Evolutionary conservation across 192 early-diverging fungal genomes (phyloP).

Genomic region (Coemansia sp.): DNA sequence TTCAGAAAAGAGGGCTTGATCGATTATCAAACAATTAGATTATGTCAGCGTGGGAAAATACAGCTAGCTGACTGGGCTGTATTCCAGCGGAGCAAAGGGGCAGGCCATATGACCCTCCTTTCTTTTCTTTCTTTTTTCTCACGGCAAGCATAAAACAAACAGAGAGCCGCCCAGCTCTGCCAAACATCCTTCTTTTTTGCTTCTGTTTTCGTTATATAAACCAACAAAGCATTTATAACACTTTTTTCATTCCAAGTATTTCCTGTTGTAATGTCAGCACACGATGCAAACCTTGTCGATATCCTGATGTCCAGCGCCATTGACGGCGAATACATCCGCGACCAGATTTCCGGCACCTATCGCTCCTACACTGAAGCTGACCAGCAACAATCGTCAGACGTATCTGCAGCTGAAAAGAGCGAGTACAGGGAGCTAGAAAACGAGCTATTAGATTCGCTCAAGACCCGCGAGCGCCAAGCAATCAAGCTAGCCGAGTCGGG

Average conservation of each 20-base stretch:
- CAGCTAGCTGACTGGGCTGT: background rate
- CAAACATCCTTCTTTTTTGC: background rate
- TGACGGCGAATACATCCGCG: constrained; percentile 46
- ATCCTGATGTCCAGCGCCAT: constrained; percentile 33
- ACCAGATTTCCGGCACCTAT: constrained; percentile 40
- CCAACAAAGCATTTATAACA: background rate
- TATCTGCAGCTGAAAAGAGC: background rate
- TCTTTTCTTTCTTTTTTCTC: background rate
- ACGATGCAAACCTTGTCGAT: constrained; percentile 40
- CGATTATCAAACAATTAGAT: background rate
- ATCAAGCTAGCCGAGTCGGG: constrained; percentile 43
- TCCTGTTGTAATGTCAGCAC: constrained; percentile 10
- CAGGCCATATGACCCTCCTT: background rate
- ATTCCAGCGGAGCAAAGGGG: background rate
- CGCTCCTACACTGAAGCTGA: constrained; percentile 11
- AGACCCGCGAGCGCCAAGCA: constrained; percentile 24
- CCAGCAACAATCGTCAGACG: background rate
- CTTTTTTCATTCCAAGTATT: no score
- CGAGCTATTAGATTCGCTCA: constrained; percentile 7
- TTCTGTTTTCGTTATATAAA: background rate
- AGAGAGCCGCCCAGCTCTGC: no score
- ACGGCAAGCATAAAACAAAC: background rate
- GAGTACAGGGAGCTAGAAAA: constrained; percentile 7
- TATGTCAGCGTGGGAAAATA: background rate
- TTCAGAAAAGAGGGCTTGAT: no score